These are phyloP conservation scores for Xerocomellus chrysenteron DNA, from an alignment of 768 basidiomycete genomes.

Conservation along the genomic window DNA sequence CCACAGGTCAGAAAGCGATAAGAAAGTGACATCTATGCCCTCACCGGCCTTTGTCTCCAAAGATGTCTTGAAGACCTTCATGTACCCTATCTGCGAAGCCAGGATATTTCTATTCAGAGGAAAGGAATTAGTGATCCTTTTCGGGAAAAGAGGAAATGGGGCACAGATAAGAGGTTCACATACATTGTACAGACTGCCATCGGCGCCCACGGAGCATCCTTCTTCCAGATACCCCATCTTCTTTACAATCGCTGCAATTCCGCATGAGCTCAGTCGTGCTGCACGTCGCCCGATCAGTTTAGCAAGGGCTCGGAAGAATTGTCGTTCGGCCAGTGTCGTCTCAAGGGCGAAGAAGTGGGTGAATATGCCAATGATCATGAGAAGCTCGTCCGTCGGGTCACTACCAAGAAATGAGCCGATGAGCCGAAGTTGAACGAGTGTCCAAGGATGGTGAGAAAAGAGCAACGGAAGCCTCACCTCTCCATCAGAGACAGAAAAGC, in stretches of 20 bases:
- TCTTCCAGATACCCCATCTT: constrained; percentile 94
- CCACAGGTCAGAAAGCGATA: not conserved
- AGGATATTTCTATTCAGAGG: constrained; percentile 84
- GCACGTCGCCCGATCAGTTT: constrained; percentile 87
- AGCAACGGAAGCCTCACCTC: constrained; percentile 46
- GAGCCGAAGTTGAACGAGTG: not conserved
- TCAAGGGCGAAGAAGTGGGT: constrained; percentile 95
- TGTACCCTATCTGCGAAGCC: constrained; percentile 92
- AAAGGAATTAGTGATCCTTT: not conserved
- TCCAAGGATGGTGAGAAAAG: not conserved
- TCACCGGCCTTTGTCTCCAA: constrained; percentile 92
- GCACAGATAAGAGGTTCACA: constrained; percentile 23
- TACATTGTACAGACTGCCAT: constrained; percentile 95
- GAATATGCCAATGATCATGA: constrained; percentile 97
- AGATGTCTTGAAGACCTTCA: constrained; percentile 89
- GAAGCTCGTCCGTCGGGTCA: constrained; percentile 93
- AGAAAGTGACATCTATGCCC: constrained; percentile 26
- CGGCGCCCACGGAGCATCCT: constrained; percentile 86
- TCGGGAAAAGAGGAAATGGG: not conserved
- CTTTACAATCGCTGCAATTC: constrained; percentile 93
- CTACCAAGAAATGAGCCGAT: constrained; percentile 38
- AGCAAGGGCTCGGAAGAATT: constrained; percentile 95
- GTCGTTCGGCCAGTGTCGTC: constrained; percentile 93
- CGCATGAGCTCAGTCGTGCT: constrained; percentile 89
- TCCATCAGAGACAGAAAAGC: constrained; percentile 98